A percentile compares a stretch with the other conserved stretches of the same genome.
Conservation (phyloP, 148 eudicot genomes). For the Rhododendron mucronatum region DNA sequence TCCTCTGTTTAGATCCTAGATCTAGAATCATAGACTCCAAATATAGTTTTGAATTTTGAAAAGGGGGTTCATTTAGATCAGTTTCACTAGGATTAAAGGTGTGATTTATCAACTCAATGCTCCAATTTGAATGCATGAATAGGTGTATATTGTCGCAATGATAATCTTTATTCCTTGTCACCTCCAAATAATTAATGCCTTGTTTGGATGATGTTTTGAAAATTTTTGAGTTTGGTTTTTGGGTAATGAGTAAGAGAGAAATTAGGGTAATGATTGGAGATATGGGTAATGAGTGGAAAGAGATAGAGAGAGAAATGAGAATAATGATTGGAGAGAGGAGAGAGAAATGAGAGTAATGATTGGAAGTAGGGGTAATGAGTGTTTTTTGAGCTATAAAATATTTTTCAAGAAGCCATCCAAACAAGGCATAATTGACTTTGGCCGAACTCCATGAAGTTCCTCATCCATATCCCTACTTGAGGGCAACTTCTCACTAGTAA, state of each 20-base stretch:
- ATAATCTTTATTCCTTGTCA: not conserved
- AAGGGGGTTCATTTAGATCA: not conserved
- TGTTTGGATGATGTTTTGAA: no score
- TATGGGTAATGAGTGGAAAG: no score
- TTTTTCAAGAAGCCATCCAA: no score
- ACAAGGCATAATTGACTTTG: not conserved
- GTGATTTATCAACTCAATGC: not conserved
- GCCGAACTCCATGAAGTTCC: not conserved
- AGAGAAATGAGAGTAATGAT: no score
- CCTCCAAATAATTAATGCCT: not conserved
- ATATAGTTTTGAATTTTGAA: not conserved
- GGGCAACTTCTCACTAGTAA: not conserved
- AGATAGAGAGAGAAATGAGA: no score
- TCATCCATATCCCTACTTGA: not conserved
- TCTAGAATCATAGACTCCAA: not conserved
- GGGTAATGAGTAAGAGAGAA: no score
- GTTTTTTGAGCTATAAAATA: no score
- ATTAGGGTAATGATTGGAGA: no score
- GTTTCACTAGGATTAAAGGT: not conserved
- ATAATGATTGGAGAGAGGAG: no score
- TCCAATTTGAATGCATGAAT: not conserved
- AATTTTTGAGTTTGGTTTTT: no score
- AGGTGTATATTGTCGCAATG: not conserved
- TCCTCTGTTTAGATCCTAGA: not conserved
- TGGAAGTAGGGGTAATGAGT: no score